Evolutionary conservation across 2,329 filamentous ascomycete species (phyloP), one percentile per base, ranked within the genome.

Genomic region (Colletotrichum sp.): DNA sequence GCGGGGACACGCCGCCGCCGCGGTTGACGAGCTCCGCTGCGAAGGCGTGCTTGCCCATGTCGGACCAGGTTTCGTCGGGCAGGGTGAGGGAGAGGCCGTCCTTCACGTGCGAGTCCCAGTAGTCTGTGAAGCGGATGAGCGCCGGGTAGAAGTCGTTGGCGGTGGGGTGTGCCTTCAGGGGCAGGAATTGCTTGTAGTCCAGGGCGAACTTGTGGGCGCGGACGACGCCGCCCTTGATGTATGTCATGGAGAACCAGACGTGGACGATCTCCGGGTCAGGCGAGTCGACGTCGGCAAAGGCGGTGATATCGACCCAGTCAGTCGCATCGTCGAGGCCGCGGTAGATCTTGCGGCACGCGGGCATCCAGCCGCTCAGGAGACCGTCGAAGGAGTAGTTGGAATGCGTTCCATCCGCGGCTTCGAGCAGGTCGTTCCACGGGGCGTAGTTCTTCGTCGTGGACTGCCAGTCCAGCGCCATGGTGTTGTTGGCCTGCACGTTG

Each of bases 11-110:
- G 36, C 66, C 66, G n/a, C 57, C 57, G 8, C 36, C 57, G n/a
- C 66, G 66, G 7, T 47, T n/a, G 21, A 69, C 58, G 47, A 69
- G 67, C 67, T 69, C 67, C 12, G 16, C 36, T 7, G 43, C 58
- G 24, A 69, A 69, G 38, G 58, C 57, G 33, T 69, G 67, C 29
- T 69, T 64, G n/a, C 58, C 58, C 43, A 69, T 69, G 18, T 69
- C 67, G 5, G 67, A n/a, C 58, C 58, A 64, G 16, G 29, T 63
- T 3, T 64, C 21, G 4, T 69, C 58, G 0, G 67, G 58, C 4
- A 69, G 31, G 0, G 58, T 38, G 11, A 64, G 31, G 4, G 67
- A 18, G 3, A 55, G 51, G 8, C 31, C 43, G 8, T 69, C 67
- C 11, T 64, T 54, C 0, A 69, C 21, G 8, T 69, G 31, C 2